Base-by-base conservation (phyloP, 495 filamentous ascomycete species). In the Rhypophila decipiens region DNA sequence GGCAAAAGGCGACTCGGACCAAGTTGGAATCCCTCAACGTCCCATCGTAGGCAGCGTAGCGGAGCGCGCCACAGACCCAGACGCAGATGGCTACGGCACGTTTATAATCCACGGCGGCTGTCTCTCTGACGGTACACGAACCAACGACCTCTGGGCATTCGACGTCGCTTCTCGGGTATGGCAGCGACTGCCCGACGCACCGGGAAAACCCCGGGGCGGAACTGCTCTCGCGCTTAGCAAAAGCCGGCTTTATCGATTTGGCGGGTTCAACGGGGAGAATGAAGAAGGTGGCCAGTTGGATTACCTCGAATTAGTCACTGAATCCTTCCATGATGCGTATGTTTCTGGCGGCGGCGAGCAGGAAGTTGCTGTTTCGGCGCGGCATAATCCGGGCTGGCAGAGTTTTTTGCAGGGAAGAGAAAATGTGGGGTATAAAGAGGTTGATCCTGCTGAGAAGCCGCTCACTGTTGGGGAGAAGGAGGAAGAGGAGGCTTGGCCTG, bases 51-150 rank as follows among this genome's bases (percentile, higher is more conserved):
- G 75, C 1, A 61, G 44, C 22, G 62, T 76, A 5, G 71, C 74
- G 5, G 69, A 65, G 49, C 53, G 44, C 21, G 72, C 74, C 4
- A 58, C 58, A 7, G 75, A 76, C 51, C 57, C 63, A 20, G 72
- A 76, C 48, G 53, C 53, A 4, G 66, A 66, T 5, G 77, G 77
- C 5, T 72, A 76, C 60, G 75, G 75, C 27, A 77, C 75, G 0
- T 61, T 93, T 27, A 82, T 83, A 57, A 60, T 93, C 13, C 86
- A 90, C 53, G 86, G 82, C 5, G 87, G 87, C 0, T 86, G 82
- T 53, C 67, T 75, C 2, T 74, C 69, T 7, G 78, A 72, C 13
- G 52, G 51, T 20, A 24, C 33, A 11, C 66, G 83, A 12, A 67
- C 82, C 1, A 61, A 69, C 4, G 87, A 90, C 61, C 58, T 88